A percentile compares a stretch with the other conserved stretches of the same genome.
Conservation (phyloP, 768 basidiomycete species). For the Serendipita sp. region DNA sequence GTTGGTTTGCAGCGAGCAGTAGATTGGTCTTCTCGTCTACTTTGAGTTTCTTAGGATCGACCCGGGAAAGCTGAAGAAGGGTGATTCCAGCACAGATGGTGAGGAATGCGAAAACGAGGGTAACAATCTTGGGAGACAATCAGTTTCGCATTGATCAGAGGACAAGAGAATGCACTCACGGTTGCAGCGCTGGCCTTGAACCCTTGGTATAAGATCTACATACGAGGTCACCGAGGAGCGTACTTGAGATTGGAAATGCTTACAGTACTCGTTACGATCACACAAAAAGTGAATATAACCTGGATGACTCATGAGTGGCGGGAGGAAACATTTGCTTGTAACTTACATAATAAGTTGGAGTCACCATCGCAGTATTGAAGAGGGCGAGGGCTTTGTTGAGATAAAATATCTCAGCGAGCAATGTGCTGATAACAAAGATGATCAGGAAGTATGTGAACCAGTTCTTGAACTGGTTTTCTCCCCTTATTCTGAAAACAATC, state of each 20-base stretch:
- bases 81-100: constrained; percentile 85
- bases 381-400: constrained; percentile 89
- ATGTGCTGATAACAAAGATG: constrained; percentile 65
- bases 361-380: constrained; percentile 47
- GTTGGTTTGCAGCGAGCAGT: constrained; percentile 56
- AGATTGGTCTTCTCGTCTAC: constrained; percentile 85
- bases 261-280: constrained; percentile 20
- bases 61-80: constrained; percentile 86
- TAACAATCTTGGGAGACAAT: constrained; percentile 39
- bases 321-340: background rate
- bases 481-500: background rate
- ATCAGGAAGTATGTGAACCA: constrained; percentile 87
- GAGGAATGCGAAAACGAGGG: constrained; percentile 81
- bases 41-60: constrained; percentile 65
- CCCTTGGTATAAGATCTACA: constrained; percentile 25
- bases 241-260: constrained; percentile 21
- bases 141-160: background rate
- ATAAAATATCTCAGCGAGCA: constrained; percentile 65
- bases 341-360: constrained; percentile 20
- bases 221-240: background rate
- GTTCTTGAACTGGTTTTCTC: constrained; percentile 50
- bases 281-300: constrained; percentile 23
- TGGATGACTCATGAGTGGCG: background rate
- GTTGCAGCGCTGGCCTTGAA: constrained; percentile 19
- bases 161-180: background rate